Percentiles rank a stretch among this genome's conserved stretches.
phyloP scores from a whole-genome alignment of 2,329 filamentous ascomycete species.

The Nothophoma quercina region DNA sequence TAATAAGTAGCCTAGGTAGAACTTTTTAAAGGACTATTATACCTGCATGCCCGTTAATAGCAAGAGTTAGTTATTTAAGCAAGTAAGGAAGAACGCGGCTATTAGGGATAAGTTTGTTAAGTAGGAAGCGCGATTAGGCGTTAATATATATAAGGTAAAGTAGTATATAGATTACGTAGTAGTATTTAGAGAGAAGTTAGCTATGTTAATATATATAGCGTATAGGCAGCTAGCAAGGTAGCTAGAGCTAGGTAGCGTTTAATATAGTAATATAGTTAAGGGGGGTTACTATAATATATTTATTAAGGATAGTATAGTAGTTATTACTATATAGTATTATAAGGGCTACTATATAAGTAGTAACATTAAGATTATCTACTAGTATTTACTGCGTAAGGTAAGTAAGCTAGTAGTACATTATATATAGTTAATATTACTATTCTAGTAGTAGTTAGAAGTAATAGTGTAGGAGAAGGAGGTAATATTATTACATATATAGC shows the following conservation, averaged over 20 bases:
- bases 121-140: neutral
- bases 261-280: constrained; percentile 8
- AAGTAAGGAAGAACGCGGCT: neutral
- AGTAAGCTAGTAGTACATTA: constrained; percentile 10
- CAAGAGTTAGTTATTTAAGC: too few species aligned
- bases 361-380: constrained; percentile 5
- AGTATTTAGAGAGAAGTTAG: neutral
- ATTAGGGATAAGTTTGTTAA: neutral
- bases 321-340: constrained; percentile 6
- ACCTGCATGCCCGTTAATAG: neutral
- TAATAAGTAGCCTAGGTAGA: neutral
- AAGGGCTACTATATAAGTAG: neutral
- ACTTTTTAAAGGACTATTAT: constrained; percentile 1
- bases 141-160: neutral
- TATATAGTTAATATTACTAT: constrained; percentile 3
- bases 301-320: constrained; percentile 10
- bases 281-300: neutral
- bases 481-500: constrained; percentile 20
- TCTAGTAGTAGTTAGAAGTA: neutral
- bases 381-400: constrained; percentile 7
- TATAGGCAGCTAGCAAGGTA: neutral
- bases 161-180: neutral
- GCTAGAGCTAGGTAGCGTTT: neutral
- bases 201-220: neutral
- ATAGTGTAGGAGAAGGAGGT: constrained; percentile 19